Percentiles rank a stretch among this genome's conserved stretches.
phyloP scores from a whole-genome alignment of 2,329 filamentous ascomycete genomes.

The Fusarium sp. region DNA sequence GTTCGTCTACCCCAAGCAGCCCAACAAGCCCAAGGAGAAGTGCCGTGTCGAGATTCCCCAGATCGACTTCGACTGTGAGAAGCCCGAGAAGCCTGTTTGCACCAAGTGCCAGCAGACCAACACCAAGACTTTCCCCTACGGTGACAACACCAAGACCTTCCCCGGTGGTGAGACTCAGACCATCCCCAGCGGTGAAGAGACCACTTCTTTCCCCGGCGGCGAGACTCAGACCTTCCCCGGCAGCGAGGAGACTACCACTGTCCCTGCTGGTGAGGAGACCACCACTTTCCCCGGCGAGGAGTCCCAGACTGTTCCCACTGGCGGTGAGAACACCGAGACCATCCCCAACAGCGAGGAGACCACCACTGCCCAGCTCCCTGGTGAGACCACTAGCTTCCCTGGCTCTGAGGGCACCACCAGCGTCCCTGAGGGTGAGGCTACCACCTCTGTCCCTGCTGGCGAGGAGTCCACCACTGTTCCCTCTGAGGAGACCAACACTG shows the following conservation, averaged over 20 bases:
- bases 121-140: slow-evolving; percentile 4
- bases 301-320: too few relatives aligned
- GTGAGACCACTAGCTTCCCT: too few relatives aligned
- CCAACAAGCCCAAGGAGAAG: slow-evolving; percentile 62
- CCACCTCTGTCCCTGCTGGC: slow-evolving; percentile 5
- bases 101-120: slow-evolving; percentile 11
- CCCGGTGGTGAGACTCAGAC: slow-evolving; percentile 9
- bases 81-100: slow-evolving; percentile 36
- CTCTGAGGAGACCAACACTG: slow-evolving; percentile 15
- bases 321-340: slow-evolving; percentile 13
- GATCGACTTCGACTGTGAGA: slow-evolving; percentile 78
- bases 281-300: too few relatives aligned
- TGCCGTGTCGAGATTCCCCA: slow-evolving; percentile 80
- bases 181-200: slow-evolving; percentile 5
- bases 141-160: slow-evolving; percentile 4
- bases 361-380: slow-evolving; percentile 3
- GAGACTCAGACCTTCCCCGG: slow-evolving; percentile 30
- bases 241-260: slow-evolving; percentile 9
- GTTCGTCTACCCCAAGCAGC: slow-evolving; percentile 73
- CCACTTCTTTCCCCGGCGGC: neutral
- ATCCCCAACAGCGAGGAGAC: slow-evolving; percentile 22
- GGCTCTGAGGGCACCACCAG: too few relatives aligned
- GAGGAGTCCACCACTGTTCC: neutral
- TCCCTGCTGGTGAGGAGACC: slow-evolving; percentile 12
- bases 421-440: slow-evolving; percentile 5